Evolutionary conservation across 768 basidiomycete genomes (phyloP).

Genomic region (Xerocomus potaroensis): DNA sequence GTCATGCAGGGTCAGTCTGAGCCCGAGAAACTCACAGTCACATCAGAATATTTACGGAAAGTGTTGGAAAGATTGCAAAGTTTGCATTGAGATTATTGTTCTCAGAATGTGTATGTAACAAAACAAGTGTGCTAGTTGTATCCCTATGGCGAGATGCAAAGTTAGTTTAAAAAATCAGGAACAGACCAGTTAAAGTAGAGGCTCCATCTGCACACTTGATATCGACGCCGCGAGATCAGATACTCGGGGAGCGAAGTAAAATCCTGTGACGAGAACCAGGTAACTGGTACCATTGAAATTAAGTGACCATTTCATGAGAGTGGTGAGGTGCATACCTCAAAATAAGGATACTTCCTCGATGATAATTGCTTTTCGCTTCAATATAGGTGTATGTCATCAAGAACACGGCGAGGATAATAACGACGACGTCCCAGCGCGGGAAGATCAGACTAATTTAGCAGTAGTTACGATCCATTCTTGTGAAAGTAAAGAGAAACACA

Average conservation of each 20-base stretch:
- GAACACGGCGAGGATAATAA: constrained; percentile 94
- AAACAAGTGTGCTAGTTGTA: constrained; percentile 18
- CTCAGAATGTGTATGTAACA: constrained; percentile 12
- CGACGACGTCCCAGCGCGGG: constrained; percentile 97
- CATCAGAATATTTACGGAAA: constrained; percentile 34
- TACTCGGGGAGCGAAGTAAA: constrained; percentile 76
- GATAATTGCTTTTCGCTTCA: constrained; percentile 98
- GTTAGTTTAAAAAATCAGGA: too few species aligned
- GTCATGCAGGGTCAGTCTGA: constrained; percentile 56
- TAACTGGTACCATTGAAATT: constrained; percentile 52
- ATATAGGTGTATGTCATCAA: constrained; percentile 98
- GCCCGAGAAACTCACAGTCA: constrained; percentile 51
- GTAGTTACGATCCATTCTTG: constrained; percentile 1
- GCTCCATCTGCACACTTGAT: constrained; percentile 1
- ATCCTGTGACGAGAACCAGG: constrained; percentile 85
- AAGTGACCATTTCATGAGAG: neutral
- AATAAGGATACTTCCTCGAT: constrained; percentile 92
- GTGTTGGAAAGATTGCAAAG: constrained; percentile 49
- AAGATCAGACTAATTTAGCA: constrained; percentile 72
- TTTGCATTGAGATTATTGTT: constrained; percentile 42
- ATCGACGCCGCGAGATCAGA: constrained; percentile 18
- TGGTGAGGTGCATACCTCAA: constrained; percentile 56
- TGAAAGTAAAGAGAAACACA: constrained; percentile 39
- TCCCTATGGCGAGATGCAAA: too few species aligned
- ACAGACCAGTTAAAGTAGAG: too few species aligned